Evolutionary conservation across 2,329 filamentous ascomycete genomes (phyloP).

Genomic region (Macrophomina phaseolina): DNA sequence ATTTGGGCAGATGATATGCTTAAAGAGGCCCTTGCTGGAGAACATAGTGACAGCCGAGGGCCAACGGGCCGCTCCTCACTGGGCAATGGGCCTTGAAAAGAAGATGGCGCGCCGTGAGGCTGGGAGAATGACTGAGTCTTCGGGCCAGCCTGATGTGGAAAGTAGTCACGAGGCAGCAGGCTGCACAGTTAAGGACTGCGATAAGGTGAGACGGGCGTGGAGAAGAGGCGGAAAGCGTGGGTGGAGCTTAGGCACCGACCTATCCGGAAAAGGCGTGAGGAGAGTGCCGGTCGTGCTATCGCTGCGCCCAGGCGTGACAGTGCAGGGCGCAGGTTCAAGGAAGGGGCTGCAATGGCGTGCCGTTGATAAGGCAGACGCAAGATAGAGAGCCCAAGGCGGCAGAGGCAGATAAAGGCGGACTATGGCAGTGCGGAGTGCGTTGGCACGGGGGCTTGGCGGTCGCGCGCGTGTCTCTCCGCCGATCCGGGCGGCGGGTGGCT

Average conservation of each 20-base stretch:
- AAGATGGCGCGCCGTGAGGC: not conserved
- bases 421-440: not conserved
- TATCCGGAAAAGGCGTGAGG: not conserved
- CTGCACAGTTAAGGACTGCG: conserved; percentile 1
- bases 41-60: conserved; percentile 53
- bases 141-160: not conserved
- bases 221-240: not conserved
- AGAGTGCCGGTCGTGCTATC: not conserved
- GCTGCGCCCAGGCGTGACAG: not conserved
- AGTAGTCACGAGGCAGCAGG: not conserved
- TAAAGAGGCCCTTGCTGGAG: conserved; percentile 61
- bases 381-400: not conserved
- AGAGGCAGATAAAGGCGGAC: not conserved
- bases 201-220: conserved; percentile 16
- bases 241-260: conserved; percentile 4
- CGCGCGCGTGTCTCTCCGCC: not conserved
- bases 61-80: not conserved
- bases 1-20: conserved; percentile 56
- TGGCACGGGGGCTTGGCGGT: not conserved
- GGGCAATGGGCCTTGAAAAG: not conserved
- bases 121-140: not conserved
- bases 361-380: conserved; percentile 14
- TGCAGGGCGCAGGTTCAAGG: not conserved
- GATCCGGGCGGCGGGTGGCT: not conserved
- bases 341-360: not conserved